Evolutionary conservation across 192 early-diverging fungal species (phyloP).

Genomic region (Cetraspora pellucida): DNA sequence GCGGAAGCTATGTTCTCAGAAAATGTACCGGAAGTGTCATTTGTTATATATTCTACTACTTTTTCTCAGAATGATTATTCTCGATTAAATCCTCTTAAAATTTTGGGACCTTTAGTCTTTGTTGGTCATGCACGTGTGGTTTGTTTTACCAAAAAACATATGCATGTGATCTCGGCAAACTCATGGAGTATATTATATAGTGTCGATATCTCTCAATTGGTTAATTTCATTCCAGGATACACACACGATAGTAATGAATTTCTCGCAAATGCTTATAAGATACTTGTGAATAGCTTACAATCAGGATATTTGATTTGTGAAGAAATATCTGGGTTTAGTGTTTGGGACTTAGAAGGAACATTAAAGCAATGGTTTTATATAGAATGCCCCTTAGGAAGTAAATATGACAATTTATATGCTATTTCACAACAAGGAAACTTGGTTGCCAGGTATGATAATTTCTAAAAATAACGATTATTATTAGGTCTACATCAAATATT

Average conservation of each 20-base stretch:
- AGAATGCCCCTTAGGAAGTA: background rate
- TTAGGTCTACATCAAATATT: background rate
- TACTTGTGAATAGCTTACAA: background rate
- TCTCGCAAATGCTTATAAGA: background rate
- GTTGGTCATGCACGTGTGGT: background rate
- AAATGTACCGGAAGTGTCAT: background rate
- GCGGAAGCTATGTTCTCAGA: background rate
- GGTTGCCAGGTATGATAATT: background rate
- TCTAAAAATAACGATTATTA: background rate
- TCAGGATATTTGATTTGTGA: background rate
- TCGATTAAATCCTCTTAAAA: background rate
- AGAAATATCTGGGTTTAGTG: background rate
- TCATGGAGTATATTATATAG: background rate
- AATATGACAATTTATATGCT: background rate
- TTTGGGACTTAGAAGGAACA: background rate
- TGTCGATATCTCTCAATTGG: background rate
- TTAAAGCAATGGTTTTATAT: slow-evolving; percentile 22
- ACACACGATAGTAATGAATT: background rate
- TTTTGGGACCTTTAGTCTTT: slow-evolving; percentile 1
- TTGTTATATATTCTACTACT: background rate
- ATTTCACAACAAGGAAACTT: background rate
- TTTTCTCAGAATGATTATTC: background rate
- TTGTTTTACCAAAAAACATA: background rate
- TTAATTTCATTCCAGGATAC: background rate
- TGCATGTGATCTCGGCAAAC: background rate